A percentile compares a stretch with the other conserved stretches of the same genome.
Conservation (phyloP, 495 filamentous ascomycete species). For the Aspergillus ostianus region DNA sequence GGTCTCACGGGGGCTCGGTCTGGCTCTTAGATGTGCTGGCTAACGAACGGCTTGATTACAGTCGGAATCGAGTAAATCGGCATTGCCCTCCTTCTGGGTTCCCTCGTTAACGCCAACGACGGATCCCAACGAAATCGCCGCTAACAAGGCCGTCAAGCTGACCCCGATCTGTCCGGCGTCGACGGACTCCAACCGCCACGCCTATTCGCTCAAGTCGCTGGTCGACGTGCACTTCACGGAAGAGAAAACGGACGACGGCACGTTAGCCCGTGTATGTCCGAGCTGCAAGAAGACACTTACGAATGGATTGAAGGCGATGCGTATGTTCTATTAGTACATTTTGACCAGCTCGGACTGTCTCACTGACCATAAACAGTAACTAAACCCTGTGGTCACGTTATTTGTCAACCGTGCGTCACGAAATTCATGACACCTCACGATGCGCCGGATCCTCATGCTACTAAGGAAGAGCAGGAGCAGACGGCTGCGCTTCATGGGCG, state of each 20-base stretch:
- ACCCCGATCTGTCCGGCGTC: constrained; percentile 81
- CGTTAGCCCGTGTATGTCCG: constrained; percentile 70
- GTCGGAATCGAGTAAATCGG: constrained; percentile 59
- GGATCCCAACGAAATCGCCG: constrained; percentile 46
- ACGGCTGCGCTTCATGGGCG: constrained; percentile 35
- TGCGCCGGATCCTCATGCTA: constrained; percentile 63
- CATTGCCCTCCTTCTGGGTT: constrained; percentile 92
- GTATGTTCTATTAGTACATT: constrained; percentile 46
- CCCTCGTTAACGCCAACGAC: constrained; percentile 74
- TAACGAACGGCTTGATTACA: constrained; percentile 2
- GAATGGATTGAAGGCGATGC: constrained; percentile 79
- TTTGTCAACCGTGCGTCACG: constrained; percentile 83
- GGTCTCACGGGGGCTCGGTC: background rate
- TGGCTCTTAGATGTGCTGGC: constrained; percentile 1
- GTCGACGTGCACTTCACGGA: constrained; percentile 78
- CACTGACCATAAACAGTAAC: constrained; percentile 50
- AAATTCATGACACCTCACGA: constrained; percentile 77
- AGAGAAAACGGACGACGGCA: constrained; percentile 54
- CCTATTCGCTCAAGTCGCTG: constrained; percentile 79
- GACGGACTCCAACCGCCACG: constrained; percentile 64
- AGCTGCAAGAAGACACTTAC: constrained; percentile 81
- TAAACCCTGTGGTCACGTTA: constrained; percentile 90
- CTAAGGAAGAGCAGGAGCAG: constrained; percentile 49
- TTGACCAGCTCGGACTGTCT: too few relatives aligned
- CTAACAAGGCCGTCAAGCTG: constrained; percentile 63